A percentile compares a stretch with the other conserved stretches of the same genome.
Conservation (phyloP, 305 asterid species). For the Striga hermonthica region DNA sequence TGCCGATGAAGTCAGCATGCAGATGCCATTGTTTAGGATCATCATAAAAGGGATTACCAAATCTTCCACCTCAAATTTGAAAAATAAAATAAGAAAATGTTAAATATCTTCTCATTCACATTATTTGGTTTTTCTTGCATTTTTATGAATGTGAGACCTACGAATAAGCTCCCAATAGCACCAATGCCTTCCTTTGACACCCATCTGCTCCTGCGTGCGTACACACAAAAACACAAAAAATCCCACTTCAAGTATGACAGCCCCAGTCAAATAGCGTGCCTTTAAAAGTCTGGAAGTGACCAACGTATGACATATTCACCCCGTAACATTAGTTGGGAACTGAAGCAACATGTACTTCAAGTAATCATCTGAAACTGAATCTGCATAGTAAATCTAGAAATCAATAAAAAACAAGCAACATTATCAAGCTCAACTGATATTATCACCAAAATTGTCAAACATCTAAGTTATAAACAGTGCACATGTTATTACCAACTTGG, state of each 20-base stretch:
- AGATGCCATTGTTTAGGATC: conserved; percentile 98
- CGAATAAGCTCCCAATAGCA: conserved; percentile 86
- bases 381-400: too few species aligned
- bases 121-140: conserved; percentile 21
- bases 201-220: too few species aligned
- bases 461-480: too few species aligned
- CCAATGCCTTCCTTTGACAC: conserved; percentile 92
- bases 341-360: too few species aligned
- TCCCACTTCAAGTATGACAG: conserved; percentile 29
- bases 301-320: too few species aligned
- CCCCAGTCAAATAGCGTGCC: conserved; percentile 61
- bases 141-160: conserved; percentile 53
- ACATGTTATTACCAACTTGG: too few species aligned
- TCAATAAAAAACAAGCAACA: too few species aligned
- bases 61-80: conserved; percentile 74
- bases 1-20: conserved; percentile 94
- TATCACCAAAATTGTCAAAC: too few species aligned
- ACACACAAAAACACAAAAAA: conserved; percentile 27
- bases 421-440: too few species aligned
- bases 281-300: conserved; percentile 93
- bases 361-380: too few species aligned
- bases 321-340: too few species aligned
- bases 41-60: conserved; percentile 87
- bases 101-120: conserved; percentile 30
- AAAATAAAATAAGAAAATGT: too few species aligned